Percentiles rank a stretch among this genome's conserved stretches.
phyloP scores from a whole-genome alignment of 2,329 filamentous ascomycete genomes.

The Penicillium sp. region DNA sequence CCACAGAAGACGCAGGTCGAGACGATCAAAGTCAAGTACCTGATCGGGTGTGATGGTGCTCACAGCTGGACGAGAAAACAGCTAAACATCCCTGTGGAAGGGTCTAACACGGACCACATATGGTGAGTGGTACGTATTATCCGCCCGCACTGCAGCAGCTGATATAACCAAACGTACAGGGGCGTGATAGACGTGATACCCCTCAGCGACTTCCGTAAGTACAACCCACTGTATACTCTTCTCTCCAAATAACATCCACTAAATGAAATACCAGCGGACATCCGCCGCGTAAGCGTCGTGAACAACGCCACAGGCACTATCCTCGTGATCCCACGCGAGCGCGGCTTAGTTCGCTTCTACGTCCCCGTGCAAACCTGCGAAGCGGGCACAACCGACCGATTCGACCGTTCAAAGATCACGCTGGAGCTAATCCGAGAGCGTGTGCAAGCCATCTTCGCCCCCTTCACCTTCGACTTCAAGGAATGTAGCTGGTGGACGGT shows the following conservation, averaged over 20 bases:
- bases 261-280: slow-evolving; percentile 44
- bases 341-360: slow-evolving; percentile 23
- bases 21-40: slow-evolving; percentile 58
- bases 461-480: slow-evolving; percentile 23
- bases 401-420: slow-evolving; percentile 23
- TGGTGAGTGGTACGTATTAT: slow-evolving; percentile 28
- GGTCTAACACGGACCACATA: slow-evolving; percentile 51
- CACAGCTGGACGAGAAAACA: slow-evolving; percentile 64
- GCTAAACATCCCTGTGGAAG: slow-evolving; percentile 57
- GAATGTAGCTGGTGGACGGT: slow-evolving; percentile 26
- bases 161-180: slow-evolving; percentile 20
- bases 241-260: background rate
- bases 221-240: too few relatives aligned
- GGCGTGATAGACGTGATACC: slow-evolving; percentile 54
- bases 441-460: slow-evolving; percentile 19
- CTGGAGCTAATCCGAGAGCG: slow-evolving; percentile 18
- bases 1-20: slow-evolving; percentile 32
- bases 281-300: slow-evolving; percentile 56
- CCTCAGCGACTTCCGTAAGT: slow-evolving; percentile 44
- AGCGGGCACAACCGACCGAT: slow-evolving; percentile 6
- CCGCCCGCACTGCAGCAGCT: background rate
- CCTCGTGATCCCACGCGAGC: slow-evolving; percentile 31
- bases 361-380: slow-evolving; percentile 24
- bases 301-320: slow-evolving; percentile 54
- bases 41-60: slow-evolving; percentile 68